A percentile compares a stretch with the other conserved stretches of the same genome.
These are phyloP conservation scores for Graphilbum sp. DNA, from an alignment of 2,329 filamentous ascomycete species.

Conservation along the genomic window DNA sequence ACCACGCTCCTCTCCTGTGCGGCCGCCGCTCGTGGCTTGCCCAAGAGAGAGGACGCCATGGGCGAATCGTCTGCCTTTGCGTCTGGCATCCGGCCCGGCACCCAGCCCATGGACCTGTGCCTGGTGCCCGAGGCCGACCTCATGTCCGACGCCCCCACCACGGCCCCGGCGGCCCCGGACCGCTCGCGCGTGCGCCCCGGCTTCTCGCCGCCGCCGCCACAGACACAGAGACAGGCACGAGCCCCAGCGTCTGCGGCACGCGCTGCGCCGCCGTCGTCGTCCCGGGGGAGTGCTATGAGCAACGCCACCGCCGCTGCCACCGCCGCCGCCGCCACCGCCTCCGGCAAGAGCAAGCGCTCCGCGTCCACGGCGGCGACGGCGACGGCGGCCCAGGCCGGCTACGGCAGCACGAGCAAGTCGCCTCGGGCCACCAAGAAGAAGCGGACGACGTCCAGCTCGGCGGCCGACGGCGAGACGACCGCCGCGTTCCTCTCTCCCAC, in stretches of 20 bases:
- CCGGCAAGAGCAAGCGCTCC: conserved; percentile 33
- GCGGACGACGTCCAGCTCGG: conserved; percentile 21
- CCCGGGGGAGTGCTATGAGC: conserved; percentile 6
- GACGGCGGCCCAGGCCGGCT: not conserved
- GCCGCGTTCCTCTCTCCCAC: conserved; percentile 36
- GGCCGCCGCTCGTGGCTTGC: conserved; percentile 68
- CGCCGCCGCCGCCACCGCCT: conserved; percentile 5
- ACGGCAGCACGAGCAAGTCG: conserved; percentile 15
- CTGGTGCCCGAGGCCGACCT: conserved; percentile 46
- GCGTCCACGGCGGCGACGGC: conserved; percentile 17
- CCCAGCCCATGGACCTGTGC: conserved; percentile 40
- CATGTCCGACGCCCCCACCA: conserved; percentile 17
- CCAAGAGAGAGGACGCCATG: conserved; percentile 38
- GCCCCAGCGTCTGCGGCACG: not conserved
- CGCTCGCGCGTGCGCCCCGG: no score
- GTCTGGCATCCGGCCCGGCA: conserved; percentile 26
- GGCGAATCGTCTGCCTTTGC: conserved; percentile 19
- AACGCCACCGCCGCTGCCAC: not conserved
- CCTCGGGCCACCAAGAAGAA: conserved; percentile 42
- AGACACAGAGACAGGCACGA: no score
- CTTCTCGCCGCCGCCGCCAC: no score
- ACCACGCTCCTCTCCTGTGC: conserved; percentile 92
- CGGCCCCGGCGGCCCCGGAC: not conserved
- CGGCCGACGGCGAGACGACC: conserved; percentile 17
- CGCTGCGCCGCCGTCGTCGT: conserved; percentile 7